Evolutionary conservation across 2,329 filamentous ascomycete genomes (phyloP), one percentile per base, ranked within the genome.

Genomic region (Fusarium musae): DNA sequence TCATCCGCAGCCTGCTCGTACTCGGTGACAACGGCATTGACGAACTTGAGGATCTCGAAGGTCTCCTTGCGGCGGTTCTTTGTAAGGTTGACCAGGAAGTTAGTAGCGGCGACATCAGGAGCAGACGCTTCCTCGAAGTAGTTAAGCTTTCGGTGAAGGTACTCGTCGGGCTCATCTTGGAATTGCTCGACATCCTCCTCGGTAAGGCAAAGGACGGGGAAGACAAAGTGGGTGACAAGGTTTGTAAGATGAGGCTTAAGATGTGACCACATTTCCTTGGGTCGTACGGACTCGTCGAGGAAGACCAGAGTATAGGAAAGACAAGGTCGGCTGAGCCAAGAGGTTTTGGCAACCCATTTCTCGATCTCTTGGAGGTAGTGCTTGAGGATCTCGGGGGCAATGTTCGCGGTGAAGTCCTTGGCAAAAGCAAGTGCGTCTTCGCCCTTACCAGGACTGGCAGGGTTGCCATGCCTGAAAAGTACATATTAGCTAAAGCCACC

Each of bases 61-160:
- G 95, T 98, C 83, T 98, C 94, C 86, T 98, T 97, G 84, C 96
- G 93, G 77, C 96, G 91, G 78, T 93, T 91, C 87, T 98, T 98
- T 73, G 96, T 98, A 63, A 99, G 88, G 59, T 95, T 96, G 69
- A 98, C 93, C 59, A 99, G 86, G 87, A 99, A 98, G 83, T 98
- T 98, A 21, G 95, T 98, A 8, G 96, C 96, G 6, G 96, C 94
- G 64, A 98, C 93, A 81, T 98, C 96, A 11, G 96, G 96, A 21
- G 96, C 92, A 1, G 96, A 97, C 9, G 97, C 93, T 80, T 99
- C 96, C 83, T 99, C 96, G 81, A 97, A 99, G 80, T 96, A 98
- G 83, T 98, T 99, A 68, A 99, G 88, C 82, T 98, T 98, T 63
- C 96, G 91, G 85, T 99, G 96, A 44, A 99, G 90, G 80, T 98